Evolutionary conservation across 345 rosid species (phyloP), one percentile per base, ranked within the genome.

Genomic region (Euphorbia lathyris): DNA sequence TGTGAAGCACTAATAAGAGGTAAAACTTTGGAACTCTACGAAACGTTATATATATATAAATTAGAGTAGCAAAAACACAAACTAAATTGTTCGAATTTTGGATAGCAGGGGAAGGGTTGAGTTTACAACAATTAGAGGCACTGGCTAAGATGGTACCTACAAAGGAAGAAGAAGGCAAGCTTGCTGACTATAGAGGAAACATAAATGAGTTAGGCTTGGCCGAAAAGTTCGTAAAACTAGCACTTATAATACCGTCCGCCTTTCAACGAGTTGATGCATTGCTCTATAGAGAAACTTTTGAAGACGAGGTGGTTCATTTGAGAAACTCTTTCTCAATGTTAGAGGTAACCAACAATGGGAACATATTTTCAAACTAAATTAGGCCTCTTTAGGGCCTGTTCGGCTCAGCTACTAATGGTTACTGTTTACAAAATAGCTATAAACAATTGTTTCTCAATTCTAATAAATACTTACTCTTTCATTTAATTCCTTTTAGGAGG

Each of bases 271-370:
- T 85, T 25, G 94, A 95, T 82, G 88, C 95, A n/a, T 88, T 95
- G 96, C 97, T 95, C 67, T 95, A 83, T 59, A 80, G 85, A 70
- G 98, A 90, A 81, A 92, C 89, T 13, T 95, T 95, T 69, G 92
- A 92, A 63, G 97, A 95, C 38, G 99, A 95, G 66, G 90, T 92
- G 27, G 78, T 88, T 82, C 97, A 86, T 81, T 93, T 95, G 32
- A 84, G 87, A 69, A 92, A 82, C 85, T 92, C 98, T 25, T 95
- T 92, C 77, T 86, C 90, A 66, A 88, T 89, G 98, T 89, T 95
- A 12, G 86, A 89, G 92, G 96, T 84, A 74, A 82, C 17, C 23
- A 45, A 52, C 16, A 76, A 70, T 58, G 8, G 64, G 61, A 57
- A 14, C 26, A 30, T 53, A 61, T 70, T 55, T 40, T 63, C 29